A percentile compares a stretch with the other conserved stretches of the same genome.
phyloP scores from a whole-genome alignment of 2,329 filamentous ascomycete genomes.

The Neonectria faginata region DNA sequence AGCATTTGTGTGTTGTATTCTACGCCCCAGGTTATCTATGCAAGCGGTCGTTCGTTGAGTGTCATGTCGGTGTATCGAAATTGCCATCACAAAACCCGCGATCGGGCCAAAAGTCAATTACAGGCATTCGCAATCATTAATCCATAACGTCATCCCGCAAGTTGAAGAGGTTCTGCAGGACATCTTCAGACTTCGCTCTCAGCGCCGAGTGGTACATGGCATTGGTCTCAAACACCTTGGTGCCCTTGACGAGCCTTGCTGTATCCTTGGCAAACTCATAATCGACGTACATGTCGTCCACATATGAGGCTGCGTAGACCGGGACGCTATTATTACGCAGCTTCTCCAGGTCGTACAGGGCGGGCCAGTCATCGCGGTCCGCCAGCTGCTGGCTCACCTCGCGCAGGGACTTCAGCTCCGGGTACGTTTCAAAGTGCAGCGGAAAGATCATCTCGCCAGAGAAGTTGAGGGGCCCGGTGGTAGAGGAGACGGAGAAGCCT shows the following conservation, averaged over 20 bases:
- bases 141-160: constrained; percentile 77
- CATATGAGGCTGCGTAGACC: constrained; percentile 84
- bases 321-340: constrained; percentile 83
- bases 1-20: neutral
- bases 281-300: constrained; percentile 95
- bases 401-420: constrained; percentile 77
- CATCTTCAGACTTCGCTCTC: constrained; percentile 77
- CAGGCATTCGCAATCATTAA: constrained; percentile 48
- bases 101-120: neutral
- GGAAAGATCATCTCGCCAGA: constrained; percentile 94
- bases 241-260: constrained; percentile 77
- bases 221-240: constrained; percentile 88
- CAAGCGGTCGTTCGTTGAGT: constrained; percentile 3
- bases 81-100: neutral
- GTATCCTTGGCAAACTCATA: constrained; percentile 79
- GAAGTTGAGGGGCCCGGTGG: constrained; percentile 74
- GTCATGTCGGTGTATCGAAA: constrained; percentile 12
- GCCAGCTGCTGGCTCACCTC: constrained; percentile 79
- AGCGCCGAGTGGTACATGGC: constrained; percentile 88
- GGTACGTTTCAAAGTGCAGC: constrained; percentile 84
- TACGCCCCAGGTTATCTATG: constrained; percentile 14
- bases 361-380: constrained; percentile 74
- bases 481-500: constrained; percentile 40
- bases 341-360: constrained; percentile 80
- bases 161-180: constrained; percentile 80